phyloP scores from a whole-genome alignment of 1,284 basidiomycete species.

The Leccinum cinnamomeum region DNA sequence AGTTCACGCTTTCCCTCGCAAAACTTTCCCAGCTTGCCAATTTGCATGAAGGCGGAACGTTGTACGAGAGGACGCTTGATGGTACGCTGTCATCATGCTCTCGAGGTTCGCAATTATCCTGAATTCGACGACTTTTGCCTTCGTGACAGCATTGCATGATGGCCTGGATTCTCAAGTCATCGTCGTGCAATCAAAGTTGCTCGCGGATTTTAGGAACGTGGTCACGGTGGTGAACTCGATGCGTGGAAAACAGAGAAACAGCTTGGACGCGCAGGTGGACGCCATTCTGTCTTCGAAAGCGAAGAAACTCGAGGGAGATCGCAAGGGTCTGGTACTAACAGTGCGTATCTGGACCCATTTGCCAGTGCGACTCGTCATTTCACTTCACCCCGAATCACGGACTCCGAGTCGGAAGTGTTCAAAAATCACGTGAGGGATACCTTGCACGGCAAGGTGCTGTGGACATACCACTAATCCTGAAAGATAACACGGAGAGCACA shows the following conservation, averaged over 20 bases:
- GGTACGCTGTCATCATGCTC: constrained; percentile 36
- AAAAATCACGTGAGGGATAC: constrained; percentile 61
- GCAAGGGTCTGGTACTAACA: constrained; percentile 42
- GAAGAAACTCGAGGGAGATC: constrained; percentile 42
- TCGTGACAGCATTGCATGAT: constrained; percentile 62
- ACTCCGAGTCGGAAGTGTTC: constrained; percentile 49
- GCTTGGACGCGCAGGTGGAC: constrained; percentile 67
- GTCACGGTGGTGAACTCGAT: constrained; percentile 37
- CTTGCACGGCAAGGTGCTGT: constrained; percentile 69
- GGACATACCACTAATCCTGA: constrained; percentile 64
- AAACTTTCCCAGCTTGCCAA: constrained; percentile 86
- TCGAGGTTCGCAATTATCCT: background rate
- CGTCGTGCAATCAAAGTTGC: constrained; percentile 65
- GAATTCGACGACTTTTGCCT: constrained; percentile 2
- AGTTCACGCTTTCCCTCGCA: constrained; percentile 90
- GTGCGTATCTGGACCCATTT: constrained; percentile 32
- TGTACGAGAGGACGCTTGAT: constrained; percentile 52
- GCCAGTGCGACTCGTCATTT: background rate
- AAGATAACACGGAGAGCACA: constrained; percentile 57
- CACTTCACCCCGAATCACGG: background rate
- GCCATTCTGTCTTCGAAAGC: constrained; percentile 58
- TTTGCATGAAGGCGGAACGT: constrained; percentile 49
- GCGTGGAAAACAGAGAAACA: constrained; percentile 60
- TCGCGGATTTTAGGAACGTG: constrained; percentile 56
- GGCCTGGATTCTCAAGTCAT: constrained; percentile 62